phyloP scores from a whole-genome alignment of 2,329 filamentous ascomycete species.

The Botrytis byssoidea region DNA sequence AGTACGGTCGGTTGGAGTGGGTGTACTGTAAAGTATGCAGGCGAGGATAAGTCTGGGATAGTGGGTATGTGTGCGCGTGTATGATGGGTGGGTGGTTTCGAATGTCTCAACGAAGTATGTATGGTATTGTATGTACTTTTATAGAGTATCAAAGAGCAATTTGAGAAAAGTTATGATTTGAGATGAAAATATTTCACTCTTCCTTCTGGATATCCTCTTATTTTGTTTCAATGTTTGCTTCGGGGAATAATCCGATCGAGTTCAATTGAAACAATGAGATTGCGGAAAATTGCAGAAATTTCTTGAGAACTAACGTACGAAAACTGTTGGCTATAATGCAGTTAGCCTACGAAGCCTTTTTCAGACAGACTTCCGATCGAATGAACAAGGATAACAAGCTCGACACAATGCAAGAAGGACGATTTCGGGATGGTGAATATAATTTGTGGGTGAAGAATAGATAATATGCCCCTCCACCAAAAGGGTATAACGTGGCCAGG shows the following conservation, averaged over 20 bases:
- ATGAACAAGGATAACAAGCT: constrained; percentile 17
- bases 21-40: constrained; percentile 5
- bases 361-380: constrained; percentile 16
- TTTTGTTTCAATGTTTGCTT: constrained; percentile 16
- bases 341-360: constrained; percentile 21
- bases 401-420: constrained; percentile 15
- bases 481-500: constrained; percentile 24
- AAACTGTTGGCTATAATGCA: constrained; percentile 22
- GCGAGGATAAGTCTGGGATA: constrained; percentile 11
- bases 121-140: not conserved
- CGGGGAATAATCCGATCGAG: constrained; percentile 20
- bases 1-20: not conserved
- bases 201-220: constrained; percentile 12
- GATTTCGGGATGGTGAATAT: constrained; percentile 17
- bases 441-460: not conserved
- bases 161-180: not conserved
- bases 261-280: constrained; percentile 17
- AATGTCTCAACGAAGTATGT: not conserved
- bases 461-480: constrained; percentile 19
- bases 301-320: constrained; percentile 21
- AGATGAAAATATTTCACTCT: not conserved
- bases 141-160: not conserved
- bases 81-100: not conserved
- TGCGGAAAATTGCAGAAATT: constrained; percentile 23
- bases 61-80: constrained; percentile 3